These are phyloP conservation scores for Beauveria brongniartii DNA, from an alignment of 2,329 filamentous ascomycete species.

Conservation along the genomic window DNA sequence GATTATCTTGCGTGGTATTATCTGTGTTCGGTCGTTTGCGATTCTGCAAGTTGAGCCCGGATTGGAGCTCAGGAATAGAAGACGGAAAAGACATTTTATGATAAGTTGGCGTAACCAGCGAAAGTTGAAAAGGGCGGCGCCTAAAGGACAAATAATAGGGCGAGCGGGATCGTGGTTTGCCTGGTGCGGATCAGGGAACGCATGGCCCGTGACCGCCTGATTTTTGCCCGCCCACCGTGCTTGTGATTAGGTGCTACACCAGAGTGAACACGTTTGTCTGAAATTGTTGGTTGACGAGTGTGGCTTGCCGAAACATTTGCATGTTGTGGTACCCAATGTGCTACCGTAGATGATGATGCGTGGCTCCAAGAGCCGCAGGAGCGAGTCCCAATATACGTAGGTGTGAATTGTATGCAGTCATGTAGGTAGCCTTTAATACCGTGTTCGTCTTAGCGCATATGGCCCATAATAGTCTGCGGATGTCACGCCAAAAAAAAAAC, in stretches of 20 bases:
- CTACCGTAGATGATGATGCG: no score
- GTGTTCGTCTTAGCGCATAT: no score
- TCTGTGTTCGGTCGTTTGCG: background rate
- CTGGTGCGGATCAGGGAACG: background rate
- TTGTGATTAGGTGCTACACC: background rate
- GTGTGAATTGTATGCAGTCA: no score
- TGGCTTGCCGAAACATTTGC: no score
- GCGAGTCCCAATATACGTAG: no score
- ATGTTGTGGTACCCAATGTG: no score
- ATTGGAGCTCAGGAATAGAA: background rate
- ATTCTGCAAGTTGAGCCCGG: background rate
- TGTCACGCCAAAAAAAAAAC: no score
- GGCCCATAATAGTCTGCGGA: no score
- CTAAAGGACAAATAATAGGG: background rate
- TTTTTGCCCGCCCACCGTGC: background rate
- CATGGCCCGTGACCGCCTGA: background rate
- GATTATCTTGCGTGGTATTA: background rate
- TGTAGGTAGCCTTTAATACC: no score
- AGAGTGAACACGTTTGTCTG: conserved; percentile 1
- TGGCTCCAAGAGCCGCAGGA: no score
- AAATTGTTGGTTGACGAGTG: no score
- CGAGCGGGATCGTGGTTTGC: background rate
- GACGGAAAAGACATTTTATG: background rate
- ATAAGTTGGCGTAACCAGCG: background rate
- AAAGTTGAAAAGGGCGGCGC: background rate